A percentile compares a stretch with the other conserved stretches of the same genome.
phyloP scores from a whole-genome alignment of 2,329 filamentous ascomycete genomes.

The Microsporum canis region DNA sequence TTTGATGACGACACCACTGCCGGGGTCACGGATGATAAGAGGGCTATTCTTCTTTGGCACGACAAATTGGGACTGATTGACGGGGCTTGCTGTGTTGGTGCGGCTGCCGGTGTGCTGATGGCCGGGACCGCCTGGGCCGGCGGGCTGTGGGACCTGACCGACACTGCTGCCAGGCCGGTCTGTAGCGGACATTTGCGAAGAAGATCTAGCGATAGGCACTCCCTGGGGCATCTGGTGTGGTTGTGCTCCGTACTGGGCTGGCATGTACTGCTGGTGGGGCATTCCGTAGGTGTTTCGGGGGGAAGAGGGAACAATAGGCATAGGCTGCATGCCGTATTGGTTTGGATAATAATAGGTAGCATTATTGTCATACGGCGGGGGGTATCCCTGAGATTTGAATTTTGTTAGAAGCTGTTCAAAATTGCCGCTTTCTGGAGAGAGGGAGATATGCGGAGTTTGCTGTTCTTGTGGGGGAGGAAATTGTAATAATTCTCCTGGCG shows the following conservation, averaged over 20 bases:
- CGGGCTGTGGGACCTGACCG: conserved; percentile 44
- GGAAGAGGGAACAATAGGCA: conserved; percentile 30
- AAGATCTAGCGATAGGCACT: conserved; percentile 65
- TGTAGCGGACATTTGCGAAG: conserved; percentile 63
- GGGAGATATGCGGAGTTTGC: conserved; percentile 37
- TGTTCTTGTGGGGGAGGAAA: neutral
- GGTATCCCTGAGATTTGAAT: conserved; percentile 53
- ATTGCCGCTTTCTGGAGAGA: conserved; percentile 57
- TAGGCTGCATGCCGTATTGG: conserved; percentile 31
- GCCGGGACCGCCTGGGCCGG: conserved; percentile 39
- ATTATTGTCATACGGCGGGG: conserved; percentile 38
- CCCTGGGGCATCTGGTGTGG: conserved; percentile 45
- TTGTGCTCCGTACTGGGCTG: conserved; percentile 40
- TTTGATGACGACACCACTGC: conserved; percentile 67
- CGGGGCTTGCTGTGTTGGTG: conserved; percentile 45
- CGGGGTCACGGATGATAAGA: conserved; percentile 72
- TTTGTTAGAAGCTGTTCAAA: conserved; percentile 63
- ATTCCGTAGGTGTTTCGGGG: conserved; percentile 39
- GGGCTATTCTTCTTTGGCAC: conserved; percentile 59
- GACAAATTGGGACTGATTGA: conserved; percentile 49
- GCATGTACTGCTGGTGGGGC: conserved; percentile 41
- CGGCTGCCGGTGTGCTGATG: conserved; percentile 42
- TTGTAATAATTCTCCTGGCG: neutral
- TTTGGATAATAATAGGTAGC: conserved; percentile 34
- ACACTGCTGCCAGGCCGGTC: conserved; percentile 53